Percentiles rank a stretch among this genome's conserved stretches.
phyloP scores from a whole-genome alignment of 2,329 filamentous ascomycete genomes.

The Trichoderma polysporum region DNA sequence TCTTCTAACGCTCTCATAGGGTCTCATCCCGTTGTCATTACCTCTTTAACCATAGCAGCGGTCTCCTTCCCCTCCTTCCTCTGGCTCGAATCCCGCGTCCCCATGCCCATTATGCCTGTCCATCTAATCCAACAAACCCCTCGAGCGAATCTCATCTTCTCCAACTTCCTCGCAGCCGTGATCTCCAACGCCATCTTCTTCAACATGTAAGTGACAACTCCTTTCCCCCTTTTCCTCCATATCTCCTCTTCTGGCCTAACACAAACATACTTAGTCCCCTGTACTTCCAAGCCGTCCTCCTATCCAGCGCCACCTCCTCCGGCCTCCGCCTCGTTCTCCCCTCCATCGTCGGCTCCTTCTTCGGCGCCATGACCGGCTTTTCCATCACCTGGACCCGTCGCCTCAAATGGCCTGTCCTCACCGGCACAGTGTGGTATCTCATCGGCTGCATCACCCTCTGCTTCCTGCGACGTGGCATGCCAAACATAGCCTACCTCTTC shows the following conservation, averaged over 20 bases:
- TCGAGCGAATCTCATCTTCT: constrained; percentile 57
- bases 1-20: constrained; percentile 34
- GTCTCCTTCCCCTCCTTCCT: constrained; percentile 53
- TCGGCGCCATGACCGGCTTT: constrained; percentile 60
- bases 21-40: constrained; percentile 58
- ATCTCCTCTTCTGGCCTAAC: neutral
- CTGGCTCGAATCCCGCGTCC: constrained; percentile 49
- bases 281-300: constrained; percentile 74
- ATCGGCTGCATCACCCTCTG: constrained; percentile 52
- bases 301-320: constrained; percentile 66
- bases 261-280: constrained; percentile 52
- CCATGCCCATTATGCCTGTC: constrained; percentile 61
- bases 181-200: constrained; percentile 58
- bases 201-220: constrained; percentile 48
- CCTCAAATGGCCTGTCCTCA: constrained; percentile 58
- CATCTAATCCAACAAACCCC: constrained; percentile 50
- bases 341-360: constrained; percentile 53
- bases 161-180: constrained; percentile 53
- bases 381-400: constrained; percentile 59
- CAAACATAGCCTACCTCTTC: constrained; percentile 53
- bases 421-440: constrained; percentile 50
- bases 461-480: constrained; percentile 51
- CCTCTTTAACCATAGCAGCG: constrained; percentile 49
- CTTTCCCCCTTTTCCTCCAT: neutral
- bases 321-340: constrained; percentile 70